These are phyloP conservation scores for Cladosporium sp. DNA, from an alignment of 2,329 filamentous ascomycete genomes.

Conservation along the genomic window DNA sequence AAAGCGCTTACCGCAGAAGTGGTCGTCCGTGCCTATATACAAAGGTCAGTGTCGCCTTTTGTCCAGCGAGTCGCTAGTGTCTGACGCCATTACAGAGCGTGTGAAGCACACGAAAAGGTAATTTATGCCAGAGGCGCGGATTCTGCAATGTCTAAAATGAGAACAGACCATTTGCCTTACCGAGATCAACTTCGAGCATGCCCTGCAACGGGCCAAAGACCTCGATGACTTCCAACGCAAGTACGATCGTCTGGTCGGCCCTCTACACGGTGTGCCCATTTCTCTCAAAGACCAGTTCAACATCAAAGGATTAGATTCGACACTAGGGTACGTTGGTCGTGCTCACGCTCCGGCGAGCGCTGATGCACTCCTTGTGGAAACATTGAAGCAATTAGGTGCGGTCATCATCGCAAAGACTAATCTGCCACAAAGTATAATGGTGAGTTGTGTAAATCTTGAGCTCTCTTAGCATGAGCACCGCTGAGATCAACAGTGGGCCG, in stretches of 20 bases:
- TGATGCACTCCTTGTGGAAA: constrained; percentile 48
- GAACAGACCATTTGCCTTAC: constrained; percentile 18
- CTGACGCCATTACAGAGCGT: constrained; percentile 11
- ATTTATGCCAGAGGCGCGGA: neutral
- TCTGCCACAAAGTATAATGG: constrained; percentile 49
- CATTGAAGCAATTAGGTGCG: constrained; percentile 48
- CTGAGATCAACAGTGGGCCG: constrained; percentile 40
- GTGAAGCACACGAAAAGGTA: constrained; percentile 17
- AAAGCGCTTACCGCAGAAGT: constrained; percentile 11
- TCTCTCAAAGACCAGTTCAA: constrained; percentile 56
- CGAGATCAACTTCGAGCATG: constrained; percentile 54
- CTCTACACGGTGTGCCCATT: constrained; percentile 36
- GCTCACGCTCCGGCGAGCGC: constrained; percentile 47
- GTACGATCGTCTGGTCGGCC: constrained; percentile 37
- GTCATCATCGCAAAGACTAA: constrained; percentile 53
- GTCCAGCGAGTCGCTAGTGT: neutral
- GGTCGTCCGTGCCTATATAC: constrained; percentile 15
- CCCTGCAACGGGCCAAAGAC: constrained; percentile 44
- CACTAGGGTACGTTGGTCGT: constrained; percentile 49
- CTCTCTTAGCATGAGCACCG: constrained; percentile 21
- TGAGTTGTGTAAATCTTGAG: constrained; percentile 15
- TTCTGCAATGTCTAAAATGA: neutral
- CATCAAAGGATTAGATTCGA: constrained; percentile 49
- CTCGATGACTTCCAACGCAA: constrained; percentile 49
- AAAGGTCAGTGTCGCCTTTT: constrained; percentile 9